Conservation (phyloP, 1,139 yeast genomes). For the Pichia sp. region DNA sequence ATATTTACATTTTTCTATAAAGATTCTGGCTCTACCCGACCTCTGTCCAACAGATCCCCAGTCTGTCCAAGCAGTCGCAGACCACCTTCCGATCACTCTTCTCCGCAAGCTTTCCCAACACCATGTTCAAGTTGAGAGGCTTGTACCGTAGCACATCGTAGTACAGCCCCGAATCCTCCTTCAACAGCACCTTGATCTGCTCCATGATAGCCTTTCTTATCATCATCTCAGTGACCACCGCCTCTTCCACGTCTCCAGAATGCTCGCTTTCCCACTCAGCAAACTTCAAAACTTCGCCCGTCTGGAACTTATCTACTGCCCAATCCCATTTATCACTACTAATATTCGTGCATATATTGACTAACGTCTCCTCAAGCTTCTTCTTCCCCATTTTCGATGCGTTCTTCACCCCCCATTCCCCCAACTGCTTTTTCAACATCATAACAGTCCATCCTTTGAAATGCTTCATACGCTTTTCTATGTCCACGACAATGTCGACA, state of each 20-base stretch:
- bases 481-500: not conserved
- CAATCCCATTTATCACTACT: constrained; percentile 52
- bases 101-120: constrained; percentile 8
- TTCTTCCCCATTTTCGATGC: constrained; percentile 1
- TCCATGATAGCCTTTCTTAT: not conserved
- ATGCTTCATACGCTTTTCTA: constrained; percentile 1
- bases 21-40: not conserved
- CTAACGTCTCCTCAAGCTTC: not conserved
- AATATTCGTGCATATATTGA: constrained; percentile 56
- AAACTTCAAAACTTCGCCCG: constrained; percentile 3
- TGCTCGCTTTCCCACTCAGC: constrained; percentile 4
- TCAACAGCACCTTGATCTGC: constrained; percentile 16
- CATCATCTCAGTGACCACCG: not conserved
- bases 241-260: constrained; percentile 1
- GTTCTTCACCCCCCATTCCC: constrained; percentile 12
- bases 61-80: constrained; percentile 24
- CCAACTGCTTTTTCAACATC: constrained; percentile 7
- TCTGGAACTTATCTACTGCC: not conserved
- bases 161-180: constrained; percentile 19
- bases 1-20: not conserved
- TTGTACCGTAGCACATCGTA: constrained; percentile 19
- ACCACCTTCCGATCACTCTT: constrained; percentile 19
- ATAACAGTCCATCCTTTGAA: constrained; percentile 1
- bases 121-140: constrained; percentile 24
- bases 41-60: constrained; percentile 29